These are phyloP conservation scores for Solanum appendiculatum DNA, from an alignment of 257 asterid genomes.

Conservation along the genomic window DNA sequence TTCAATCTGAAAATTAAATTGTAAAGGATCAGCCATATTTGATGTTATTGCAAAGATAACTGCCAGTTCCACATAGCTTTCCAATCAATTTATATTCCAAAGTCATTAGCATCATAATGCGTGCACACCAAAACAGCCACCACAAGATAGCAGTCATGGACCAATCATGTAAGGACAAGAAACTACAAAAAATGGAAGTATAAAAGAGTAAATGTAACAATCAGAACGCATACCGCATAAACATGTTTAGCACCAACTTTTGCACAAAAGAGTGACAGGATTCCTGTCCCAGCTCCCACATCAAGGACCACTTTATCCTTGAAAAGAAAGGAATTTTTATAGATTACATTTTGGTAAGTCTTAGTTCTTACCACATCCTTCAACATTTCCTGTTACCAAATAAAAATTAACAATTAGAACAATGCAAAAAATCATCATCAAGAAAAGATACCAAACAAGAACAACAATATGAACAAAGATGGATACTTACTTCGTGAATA, in stretches of 20 bases:
- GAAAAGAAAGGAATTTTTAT: constrained; percentile 75
- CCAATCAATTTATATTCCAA: not conserved
- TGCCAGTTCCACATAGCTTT: not conserved
- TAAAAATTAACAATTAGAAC: not conserved
- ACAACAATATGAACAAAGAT: not conserved
- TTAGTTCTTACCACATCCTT: constrained; percentile 85
- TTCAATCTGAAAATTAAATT: constrained; percentile 52
- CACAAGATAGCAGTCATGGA: not conserved
- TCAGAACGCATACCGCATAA: constrained; percentile 31
- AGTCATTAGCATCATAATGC: not conserved
- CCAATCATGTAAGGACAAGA: not conserved
- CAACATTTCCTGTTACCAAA: constrained; percentile 74
- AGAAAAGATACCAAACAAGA: not conserved
- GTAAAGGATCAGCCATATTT: not conserved
- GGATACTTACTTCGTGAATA: constrained; percentile 85
- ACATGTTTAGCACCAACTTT: constrained; percentile 87
- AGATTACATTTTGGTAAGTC: constrained; percentile 84
- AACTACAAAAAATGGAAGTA: not conserved
- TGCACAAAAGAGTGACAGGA: constrained; percentile 94
- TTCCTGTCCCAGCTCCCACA: constrained; percentile 99
- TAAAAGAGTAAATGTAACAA: not conserved
- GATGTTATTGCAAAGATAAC: not conserved
- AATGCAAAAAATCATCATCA: not conserved
- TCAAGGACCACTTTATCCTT: constrained; percentile 93
- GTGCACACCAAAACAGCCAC: not conserved